Base-by-base conservation (phyloP, 129 eudicot genomes). In the Tanacetum coccineum region DNA sequence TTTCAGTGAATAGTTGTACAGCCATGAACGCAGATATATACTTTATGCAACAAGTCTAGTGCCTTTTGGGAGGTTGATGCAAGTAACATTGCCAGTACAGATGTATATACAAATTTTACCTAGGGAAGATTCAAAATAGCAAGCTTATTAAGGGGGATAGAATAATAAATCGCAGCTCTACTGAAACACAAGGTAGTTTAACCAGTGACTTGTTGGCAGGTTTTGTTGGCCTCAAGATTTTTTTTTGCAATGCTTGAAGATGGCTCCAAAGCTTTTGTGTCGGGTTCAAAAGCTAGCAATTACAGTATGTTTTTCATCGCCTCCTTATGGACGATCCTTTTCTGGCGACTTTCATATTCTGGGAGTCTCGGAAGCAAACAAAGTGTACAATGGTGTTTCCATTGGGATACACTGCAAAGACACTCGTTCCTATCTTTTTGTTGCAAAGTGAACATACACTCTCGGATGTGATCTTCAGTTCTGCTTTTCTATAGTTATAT, bases 351-450 rank as follows among this genome's bases (percentile, higher is more conserved):
- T 91, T 91, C 81, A 74, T 85, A 73, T 73, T 85, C 73, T 91
- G 97, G 62, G 95, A 88, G 71, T 91, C 95, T 69, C 81, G 77
- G 67, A 83, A 94, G 84, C 99, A 94, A 65, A 94, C 92, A 50
- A 94, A 94, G 71, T 94, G 99, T n/a, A 89, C 95, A 0, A 84
- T 77, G n/a, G 97, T 89, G 68, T 76, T 82, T 13, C 88, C 88
- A 4, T 87, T 87, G 0, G 95, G 99, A 83, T 94, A 94, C 70
- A 87, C 93, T 32, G 93, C 97, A 60, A 94, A 86, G 14, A 94
- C 97, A 40, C 99, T 94, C 9, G 90, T 82, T 21, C 95, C 99
- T 45, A 89, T 89, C 76, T 83, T 89, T 74, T 94, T 94, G 82
- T 79, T 81, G 85, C 99, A 89, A 72, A 94, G 97, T 15, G 97